Base-by-base conservation (phyloP, 257 asterid genomes). In the Plantago elongata region DNA sequence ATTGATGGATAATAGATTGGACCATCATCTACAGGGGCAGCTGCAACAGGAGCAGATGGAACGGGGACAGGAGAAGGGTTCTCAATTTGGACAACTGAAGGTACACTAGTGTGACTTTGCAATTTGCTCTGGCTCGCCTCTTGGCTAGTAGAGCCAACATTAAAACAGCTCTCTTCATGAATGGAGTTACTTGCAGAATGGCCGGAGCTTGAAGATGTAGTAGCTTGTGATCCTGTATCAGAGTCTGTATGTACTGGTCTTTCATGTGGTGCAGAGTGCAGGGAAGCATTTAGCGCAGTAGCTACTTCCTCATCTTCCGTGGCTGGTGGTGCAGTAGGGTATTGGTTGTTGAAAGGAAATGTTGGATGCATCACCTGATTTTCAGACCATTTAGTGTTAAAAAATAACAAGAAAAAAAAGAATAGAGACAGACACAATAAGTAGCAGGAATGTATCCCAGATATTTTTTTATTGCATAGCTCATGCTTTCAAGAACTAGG, bases 1-100 rank as follows among this genome's bases (percentile, higher is more conserved):
- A 86, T 74, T 38, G 93, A 74, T 37, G 99, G 97, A 77, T 89
- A 93, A 29, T 78, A 79, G 64, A 93, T 79, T 11, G 88, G 95
- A 43, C 82, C 86, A 60, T 80, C 78, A 30, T 74, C 78, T 62
- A 51, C 17, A 48, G 56, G 61, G 45, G 59, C 77, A 50, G 65
- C 70, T 9, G 49, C 57, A 14, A 65, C 57, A 5, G 82, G 97
- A 74, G 92, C 96, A 29, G 96, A 84, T 11, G 95, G 89, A 58
- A 40, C 10, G 45, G 83, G 61, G 51, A 37, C 57, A 1, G 74
- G 30, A 47, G 79, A 44, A 11, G 74, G 77, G 67, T 54, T 78
- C 67, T 57, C 84, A 3, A 27, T 60, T 52, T 65, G 72, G 64
- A 62, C 62, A 14, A 45, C 69, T 63, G 80, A 59, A 13, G 74